Conservation (phyloP, 177 flowering plant species). For the Vitis hybrid region DNA sequence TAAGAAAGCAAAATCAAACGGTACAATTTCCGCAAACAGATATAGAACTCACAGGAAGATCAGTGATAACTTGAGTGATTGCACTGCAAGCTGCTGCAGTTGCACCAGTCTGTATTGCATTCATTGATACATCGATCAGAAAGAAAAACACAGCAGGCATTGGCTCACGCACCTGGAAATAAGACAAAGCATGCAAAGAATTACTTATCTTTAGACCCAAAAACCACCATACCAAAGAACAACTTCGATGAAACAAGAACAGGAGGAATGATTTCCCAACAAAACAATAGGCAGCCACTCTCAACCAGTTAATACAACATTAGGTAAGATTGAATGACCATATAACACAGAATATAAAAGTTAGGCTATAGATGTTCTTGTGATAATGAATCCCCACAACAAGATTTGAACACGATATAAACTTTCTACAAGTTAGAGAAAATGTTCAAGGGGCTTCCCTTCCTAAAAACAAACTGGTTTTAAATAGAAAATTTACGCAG, state of each 20-base stretch:
- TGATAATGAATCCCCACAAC: too few species aligned
- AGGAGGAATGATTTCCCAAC: background rate
- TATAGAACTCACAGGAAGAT: constrained; percentile 81
- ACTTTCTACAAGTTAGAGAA: too few species aligned
- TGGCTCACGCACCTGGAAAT: constrained; percentile 87
- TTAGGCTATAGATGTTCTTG: background rate
- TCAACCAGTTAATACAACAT: background rate
- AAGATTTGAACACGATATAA: too few species aligned
- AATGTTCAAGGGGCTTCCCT: too few species aligned
- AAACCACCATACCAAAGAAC: constrained; percentile 2
- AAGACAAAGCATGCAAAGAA: constrained; percentile 8
- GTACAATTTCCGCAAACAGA: background rate
- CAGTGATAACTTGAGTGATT: constrained; percentile 80
- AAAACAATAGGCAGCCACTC: background rate
- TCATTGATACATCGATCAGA: constrained; percentile 94
- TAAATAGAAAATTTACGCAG: too few species aligned
- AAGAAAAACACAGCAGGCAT: constrained; percentile 97
- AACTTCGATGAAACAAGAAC: constrained; percentile 1
- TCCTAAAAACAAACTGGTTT: too few species aligned
- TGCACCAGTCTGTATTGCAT: constrained; percentile 94
- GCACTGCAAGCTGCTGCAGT: constrained; percentile 99
- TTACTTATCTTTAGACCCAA: background rate
- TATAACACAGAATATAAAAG: background rate
- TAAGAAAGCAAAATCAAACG: constrained; percentile 1
- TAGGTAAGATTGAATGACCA: background rate